These are phyloP conservation scores for Gaillardinia entomophila DNA, from an alignment of 805 yeast species.

Conservation along the genomic window DNA sequence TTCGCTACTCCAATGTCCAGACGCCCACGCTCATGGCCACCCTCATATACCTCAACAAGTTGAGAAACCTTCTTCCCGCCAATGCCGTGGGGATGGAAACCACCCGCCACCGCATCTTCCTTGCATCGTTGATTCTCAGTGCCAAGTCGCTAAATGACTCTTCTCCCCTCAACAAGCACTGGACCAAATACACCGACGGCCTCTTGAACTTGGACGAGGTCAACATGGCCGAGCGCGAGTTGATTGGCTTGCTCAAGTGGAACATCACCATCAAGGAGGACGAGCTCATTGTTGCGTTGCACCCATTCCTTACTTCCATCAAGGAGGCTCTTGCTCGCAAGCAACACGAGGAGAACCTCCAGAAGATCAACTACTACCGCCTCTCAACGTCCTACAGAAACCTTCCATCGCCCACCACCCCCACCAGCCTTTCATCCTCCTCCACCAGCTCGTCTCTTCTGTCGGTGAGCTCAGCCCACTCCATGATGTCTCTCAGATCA, in stretches of 20 bases:
- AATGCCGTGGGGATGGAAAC: constrained; percentile 90
- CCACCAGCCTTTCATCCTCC: not conserved
- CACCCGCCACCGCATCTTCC: constrained; percentile 86
- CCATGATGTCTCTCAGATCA: not conserved
- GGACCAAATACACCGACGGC: constrained; percentile 92
- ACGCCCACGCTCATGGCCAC: constrained; percentile 94
- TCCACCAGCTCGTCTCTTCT: constrained; percentile 1
- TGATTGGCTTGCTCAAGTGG: constrained; percentile 82
- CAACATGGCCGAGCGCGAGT: constrained; percentile 86
- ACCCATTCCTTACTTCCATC: constrained; percentile 73
- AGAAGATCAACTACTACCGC: constrained; percentile 26
- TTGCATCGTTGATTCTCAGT: constrained; percentile 84
- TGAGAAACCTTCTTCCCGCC: constrained; percentile 73
- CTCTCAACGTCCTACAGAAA: constrained; percentile 15
- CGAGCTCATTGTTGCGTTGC: constrained; percentile 64
- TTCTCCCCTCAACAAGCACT: constrained; percentile 91
- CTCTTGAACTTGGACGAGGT: constrained; percentile 71
- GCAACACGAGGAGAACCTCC: constrained; percentile 17
- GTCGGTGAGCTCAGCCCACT: constrained; percentile 3
- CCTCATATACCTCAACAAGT: constrained; percentile 71
- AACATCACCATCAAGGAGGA: constrained; percentile 62
- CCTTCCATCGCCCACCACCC: not conserved
- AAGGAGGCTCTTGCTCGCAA: constrained; percentile 37
- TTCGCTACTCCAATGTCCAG: constrained; percentile 83
- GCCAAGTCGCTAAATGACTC: constrained; percentile 92